Evolutionary conservation across 345 rosid species (phyloP).

Genomic region (Orychophragmus violaceus): DNA sequence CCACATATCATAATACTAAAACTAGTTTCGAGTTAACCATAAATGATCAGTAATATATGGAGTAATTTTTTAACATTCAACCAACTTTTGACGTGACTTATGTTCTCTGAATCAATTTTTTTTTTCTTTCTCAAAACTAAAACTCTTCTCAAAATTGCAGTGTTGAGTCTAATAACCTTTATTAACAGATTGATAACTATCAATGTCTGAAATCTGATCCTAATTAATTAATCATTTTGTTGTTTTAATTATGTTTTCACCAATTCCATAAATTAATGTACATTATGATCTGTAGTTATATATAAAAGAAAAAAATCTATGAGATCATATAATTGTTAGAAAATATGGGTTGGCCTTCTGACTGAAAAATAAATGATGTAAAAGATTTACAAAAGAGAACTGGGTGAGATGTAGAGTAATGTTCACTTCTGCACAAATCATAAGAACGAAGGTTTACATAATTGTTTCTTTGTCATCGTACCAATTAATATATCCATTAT

Average conservation of each 20-base stretch:
- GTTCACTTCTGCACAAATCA: constrained; percentile 21
- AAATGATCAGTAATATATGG: neutral
- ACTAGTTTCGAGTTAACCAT: neutral
- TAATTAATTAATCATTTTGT: neutral
- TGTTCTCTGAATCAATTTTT: neutral
- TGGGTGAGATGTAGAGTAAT: constrained; percentile 20
- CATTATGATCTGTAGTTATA: neutral
- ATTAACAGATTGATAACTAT: too few relatives aligned
- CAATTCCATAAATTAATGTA: neutral
- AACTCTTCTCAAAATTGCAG: neutral
- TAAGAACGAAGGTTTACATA: too few relatives aligned
- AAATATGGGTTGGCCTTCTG: neutral
- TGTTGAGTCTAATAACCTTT: neutral
- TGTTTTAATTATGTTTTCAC: neutral
- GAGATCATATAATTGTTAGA: neutral
- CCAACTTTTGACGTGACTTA: neutral
- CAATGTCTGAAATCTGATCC: too few relatives aligned
- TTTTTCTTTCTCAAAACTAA: too few relatives aligned
- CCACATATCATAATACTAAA: neutral
- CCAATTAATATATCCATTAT: constrained; percentile 1
- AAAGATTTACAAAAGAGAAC: neutral
- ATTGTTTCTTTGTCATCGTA: constrained; percentile 23
- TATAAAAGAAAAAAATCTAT: neutral
- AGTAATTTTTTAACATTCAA: neutral
- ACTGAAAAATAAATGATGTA: constrained; percentile 14